These are phyloP conservation scores for Cladosporium sp. DNA, from an alignment of 2,329 filamentous ascomycete species.

Conservation along the genomic window DNA sequence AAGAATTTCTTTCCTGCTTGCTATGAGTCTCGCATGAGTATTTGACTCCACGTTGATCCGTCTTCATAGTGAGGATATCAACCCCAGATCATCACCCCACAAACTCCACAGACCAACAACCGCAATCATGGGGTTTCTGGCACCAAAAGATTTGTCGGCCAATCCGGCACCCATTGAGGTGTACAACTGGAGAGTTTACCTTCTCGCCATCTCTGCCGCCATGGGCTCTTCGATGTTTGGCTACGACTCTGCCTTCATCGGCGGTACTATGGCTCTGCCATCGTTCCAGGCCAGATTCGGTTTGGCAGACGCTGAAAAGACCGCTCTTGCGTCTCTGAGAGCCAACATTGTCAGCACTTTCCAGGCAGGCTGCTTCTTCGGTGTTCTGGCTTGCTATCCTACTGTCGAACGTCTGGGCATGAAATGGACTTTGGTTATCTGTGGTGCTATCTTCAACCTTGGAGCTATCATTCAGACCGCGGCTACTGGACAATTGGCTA, in stretches of 20 bases:
- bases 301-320: slow-evolving; percentile 44
- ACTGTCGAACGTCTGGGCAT: slow-evolving; percentile 60
- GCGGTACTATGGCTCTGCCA: slow-evolving; percentile 67
- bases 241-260: slow-evolving; percentile 70
- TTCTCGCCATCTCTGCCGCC: slow-evolving; percentile 52
- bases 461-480: slow-evolving; percentile 56
- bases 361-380: slow-evolving; percentile 67
- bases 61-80: not conserved
- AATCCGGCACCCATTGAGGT: slow-evolving; percentile 51
- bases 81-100: slow-evolving; percentile 12
- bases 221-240: slow-evolving; percentile 59
- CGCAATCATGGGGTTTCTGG: slow-evolving; percentile 14
- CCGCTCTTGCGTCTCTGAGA: slow-evolving; percentile 2
- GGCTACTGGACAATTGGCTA: slow-evolving; percentile 45
- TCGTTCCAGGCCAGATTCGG: slow-evolving; percentile 69
- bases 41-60: slow-evolving; percentile 6
- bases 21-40: not conserved
- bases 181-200: slow-evolving; percentile 58
- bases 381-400: slow-evolving; percentile 59
- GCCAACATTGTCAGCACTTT: slow-evolving; percentile 70
- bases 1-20: not conserved
- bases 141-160: slow-evolving; percentile 14
- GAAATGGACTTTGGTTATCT: slow-evolving; percentile 62
- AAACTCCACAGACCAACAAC: not conserved
- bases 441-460: slow-evolving; percentile 62